phyloP scores from a whole-genome alignment of 352 stramenopile species.

The Peronosclerospora sorghi region DNA sequence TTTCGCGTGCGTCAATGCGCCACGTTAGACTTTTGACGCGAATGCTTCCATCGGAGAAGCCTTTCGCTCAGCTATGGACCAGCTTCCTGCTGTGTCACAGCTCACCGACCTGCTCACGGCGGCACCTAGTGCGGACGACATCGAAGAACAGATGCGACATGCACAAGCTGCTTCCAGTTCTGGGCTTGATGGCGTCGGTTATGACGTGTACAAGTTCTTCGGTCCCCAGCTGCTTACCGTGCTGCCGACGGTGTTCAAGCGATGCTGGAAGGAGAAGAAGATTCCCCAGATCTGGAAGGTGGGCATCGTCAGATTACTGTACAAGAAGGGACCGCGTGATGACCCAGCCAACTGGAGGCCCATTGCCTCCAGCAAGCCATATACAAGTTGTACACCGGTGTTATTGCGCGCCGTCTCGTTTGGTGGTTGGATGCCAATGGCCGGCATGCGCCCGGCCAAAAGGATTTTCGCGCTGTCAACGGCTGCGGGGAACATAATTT shows the following conservation, averaged over 20 bases:
- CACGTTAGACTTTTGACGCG: not conserved
- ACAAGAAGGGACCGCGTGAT: constrained; percentile 6
- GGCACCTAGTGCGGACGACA: constrained; percentile 3
- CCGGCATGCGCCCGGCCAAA: not conserved
- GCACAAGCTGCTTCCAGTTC: not conserved
- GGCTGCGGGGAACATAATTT: constrained; percentile 25
- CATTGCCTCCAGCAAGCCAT: constrained; percentile 22
- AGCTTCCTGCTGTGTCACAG: not conserved
- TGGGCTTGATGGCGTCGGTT: too few relatives aligned
- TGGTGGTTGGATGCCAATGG: too few relatives aligned
- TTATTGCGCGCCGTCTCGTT: not conserved
- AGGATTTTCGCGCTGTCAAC: constrained; percentile 18
- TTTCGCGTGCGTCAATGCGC: not conserved
- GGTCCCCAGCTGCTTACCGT: constrained; percentile 2
- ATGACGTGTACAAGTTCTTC: constrained; percentile 13
- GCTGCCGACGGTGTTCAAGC: constrained; percentile 1
- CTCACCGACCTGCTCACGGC: not conserved
- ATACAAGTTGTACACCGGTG: constrained; percentile 24
- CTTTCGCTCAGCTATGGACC: too few relatives aligned
- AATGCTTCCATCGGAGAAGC: not conserved
- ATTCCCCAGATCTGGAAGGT: constrained; percentile 17
- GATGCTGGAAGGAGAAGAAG: constrained; percentile 9
- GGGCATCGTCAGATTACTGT: too few relatives aligned
- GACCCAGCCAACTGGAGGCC: constrained; percentile 15
- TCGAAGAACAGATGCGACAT: constrained; percentile 12